Evolutionary conservation across 2,329 filamentous ascomycete species (phyloP).

Genomic region (Chaetomium olivaceum): DNA sequence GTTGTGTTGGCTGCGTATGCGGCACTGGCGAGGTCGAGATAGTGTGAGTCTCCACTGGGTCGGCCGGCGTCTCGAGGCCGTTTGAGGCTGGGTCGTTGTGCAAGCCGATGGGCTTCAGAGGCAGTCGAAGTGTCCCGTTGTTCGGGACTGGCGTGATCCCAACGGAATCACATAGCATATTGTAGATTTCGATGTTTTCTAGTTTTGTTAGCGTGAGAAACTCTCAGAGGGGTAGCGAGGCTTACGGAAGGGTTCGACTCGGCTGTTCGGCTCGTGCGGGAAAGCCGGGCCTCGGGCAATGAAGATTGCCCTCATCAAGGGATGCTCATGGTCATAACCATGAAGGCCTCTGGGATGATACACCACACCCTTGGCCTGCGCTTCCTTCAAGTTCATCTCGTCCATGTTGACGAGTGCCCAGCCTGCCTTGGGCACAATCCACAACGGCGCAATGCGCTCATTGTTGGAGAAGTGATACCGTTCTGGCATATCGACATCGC

Average conservation of each 20-base stretch:
- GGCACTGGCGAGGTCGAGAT: conserved; percentile 1
- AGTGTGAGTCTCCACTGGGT: conserved; percentile 47
- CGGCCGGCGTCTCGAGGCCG: conserved; percentile 51
- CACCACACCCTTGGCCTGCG: conserved; percentile 59
- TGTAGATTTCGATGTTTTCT: conserved; percentile 96
- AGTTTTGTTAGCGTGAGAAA: conserved; percentile 30
- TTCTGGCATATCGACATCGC: conserved; percentile 84
- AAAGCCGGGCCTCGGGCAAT: conserved; percentile 90
- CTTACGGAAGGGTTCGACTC: conserved; percentile 80
- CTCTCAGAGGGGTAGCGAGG: conserved; percentile 43
- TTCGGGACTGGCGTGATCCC: conserved; percentile 73
- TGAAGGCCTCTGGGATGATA: conserved; percentile 87
- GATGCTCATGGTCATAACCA: conserved; percentile 92
- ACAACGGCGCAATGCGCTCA: conserved; percentile 86
- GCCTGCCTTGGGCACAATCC: conserved; percentile 88
- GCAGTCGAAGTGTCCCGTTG: conserved; percentile 81
- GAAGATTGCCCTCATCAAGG: conserved; percentile 95
- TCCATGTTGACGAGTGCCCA: conserved; percentile 85
- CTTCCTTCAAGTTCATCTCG: conserved; percentile 74
- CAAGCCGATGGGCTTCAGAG: conserved; percentile 62
- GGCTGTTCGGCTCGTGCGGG: conserved; percentile 78
- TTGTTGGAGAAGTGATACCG: conserved; percentile 90
- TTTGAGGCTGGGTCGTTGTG: conserved; percentile 56
- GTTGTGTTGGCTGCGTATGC: conserved; percentile 1
- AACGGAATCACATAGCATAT: conserved; percentile 87